Base-by-base conservation (phyloP, 2,329 filamentous ascomycete species). In the Phialocephala sp. region DNA sequence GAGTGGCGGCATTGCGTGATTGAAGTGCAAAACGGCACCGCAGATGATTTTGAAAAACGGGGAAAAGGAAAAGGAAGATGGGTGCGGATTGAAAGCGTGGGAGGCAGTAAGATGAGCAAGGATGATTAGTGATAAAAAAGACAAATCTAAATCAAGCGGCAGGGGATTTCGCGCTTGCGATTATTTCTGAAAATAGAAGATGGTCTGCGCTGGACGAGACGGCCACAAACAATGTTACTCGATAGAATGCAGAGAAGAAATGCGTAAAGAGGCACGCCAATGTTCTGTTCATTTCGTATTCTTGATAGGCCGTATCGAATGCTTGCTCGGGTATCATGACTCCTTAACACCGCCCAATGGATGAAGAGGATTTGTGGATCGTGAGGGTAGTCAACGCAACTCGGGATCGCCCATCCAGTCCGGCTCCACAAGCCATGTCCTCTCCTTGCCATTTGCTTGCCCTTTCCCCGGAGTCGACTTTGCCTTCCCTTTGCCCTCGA, bases 341-440 rank as follows among this genome's bases (percentile, higher is more conserved):
- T 60, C 66, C 66, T 32, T 52, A 66, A 67, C 65, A 66, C 65
- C 66, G 39, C 64, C 60, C 27, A 37, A 57, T 37, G 36, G 22
- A 41, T 57, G 18, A 54, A 14, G 27, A 32, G 3, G 27, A 32
- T 24, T 14, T 18, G 27, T 43, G 24, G 47, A 52, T 54, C n/a
- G 11, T 59, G 41, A 36, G 36, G 20, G 22, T 37, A 12, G 37
- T 74, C 61, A 77, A 57, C 75, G 66, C 35, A 77, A 64, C 59
- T 77, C 75, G n/a, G 72, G 68, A 22, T 76, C 76, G 4, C 73
- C 74, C 76, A 77, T 77, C 73, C 75, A 77, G 50, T 72, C 71
- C 6, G 75, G 75, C 56, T 76, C 74, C 3, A 66, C 36, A 36
- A 74, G 59, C 64, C 69, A 71, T 37, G 58, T 67, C 37, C 69